Base-by-base conservation (phyloP, 805 yeast species). In the Candida sithepensis region DNA sequence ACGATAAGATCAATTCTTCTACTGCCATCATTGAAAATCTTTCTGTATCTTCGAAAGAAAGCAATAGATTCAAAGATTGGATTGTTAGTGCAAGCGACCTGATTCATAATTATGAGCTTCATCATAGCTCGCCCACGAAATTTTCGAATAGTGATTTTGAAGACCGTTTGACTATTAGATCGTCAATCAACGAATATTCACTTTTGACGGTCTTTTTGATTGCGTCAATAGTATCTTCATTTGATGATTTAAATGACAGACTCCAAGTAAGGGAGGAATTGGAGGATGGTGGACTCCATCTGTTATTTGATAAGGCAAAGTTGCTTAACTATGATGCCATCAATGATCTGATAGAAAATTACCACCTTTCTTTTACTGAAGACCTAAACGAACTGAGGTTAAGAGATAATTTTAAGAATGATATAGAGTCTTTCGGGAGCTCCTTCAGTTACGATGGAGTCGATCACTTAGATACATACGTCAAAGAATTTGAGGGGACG, bases 161-260 rank as follows among this genome's bases (percentile, higher is more conserved):
- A 6, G 39, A 39, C 18, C 28, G 30, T 14, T 4, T 16, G n/a
- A n/a, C 32, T 4, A 23, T 21, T 19, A 21, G 20, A 5, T 39
- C 56, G 21, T 45, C 52, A 1, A 45, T 58, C 13, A 50, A 54
- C 39, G 96, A 90, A 47, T 91, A 87, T 63, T 75, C 85, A 14
- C 67, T 84, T 43, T 73, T 87, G 2, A 82, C 95, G 0, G 70
- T 89, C 71, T 75, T 87, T 36, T 72, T 92, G 38, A 70, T 89
- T 30, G 82, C 83, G 55, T 81, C 89, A 1, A 72, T 91, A 18
- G 72, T 80, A 13, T 75, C 71, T 53, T 80, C 78, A 10, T 55
- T 56, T 42, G 53, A 51, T 2, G 53, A 50, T 14, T 23, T 47
- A 1, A 42, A 60, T 13, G 77, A 72, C 43, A 69, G 94, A 44